phyloP scores from a whole-genome alignment of 768 basidiomycete species.

The Chiua virens region DNA sequence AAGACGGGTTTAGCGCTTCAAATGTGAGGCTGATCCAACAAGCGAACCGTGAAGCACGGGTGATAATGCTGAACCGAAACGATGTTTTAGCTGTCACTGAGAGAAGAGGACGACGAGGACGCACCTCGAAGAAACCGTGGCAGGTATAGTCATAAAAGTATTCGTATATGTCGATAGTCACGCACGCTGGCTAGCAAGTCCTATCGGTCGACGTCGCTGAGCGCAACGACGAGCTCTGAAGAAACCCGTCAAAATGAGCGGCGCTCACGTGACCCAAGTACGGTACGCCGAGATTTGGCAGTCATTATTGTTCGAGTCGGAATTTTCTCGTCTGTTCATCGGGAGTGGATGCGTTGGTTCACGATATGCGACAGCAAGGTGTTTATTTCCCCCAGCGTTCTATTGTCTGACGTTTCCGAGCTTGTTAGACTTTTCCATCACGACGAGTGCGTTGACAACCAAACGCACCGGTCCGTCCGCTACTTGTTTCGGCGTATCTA shows the following conservation, averaged over 20 bases:
- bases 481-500: background rate
- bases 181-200: background rate
- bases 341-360: too few species aligned
- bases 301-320: too few species aligned
- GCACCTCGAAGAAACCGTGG: slow-evolving; percentile 9
- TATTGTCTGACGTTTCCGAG: too few species aligned
- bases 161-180: background rate
- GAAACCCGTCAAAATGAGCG: slow-evolving; percentile 11
- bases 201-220: slow-evolving; percentile 2
- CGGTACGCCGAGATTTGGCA: too few species aligned
- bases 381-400: background rate
- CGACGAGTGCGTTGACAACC: slow-evolving; percentile 22
- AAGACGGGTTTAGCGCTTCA: slow-evolving; percentile 6
- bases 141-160: background rate
- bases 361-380: too few species aligned
- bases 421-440: background rate
- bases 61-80: background rate
- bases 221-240: slow-evolving; percentile 11
- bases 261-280: slow-evolving; percentile 17
- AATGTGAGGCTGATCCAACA: slow-evolving; percentile 2
- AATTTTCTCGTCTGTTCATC: too few species aligned
- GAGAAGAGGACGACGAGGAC: background rate
- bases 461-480: background rate
- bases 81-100: background rate
- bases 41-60: slow-evolving; percentile 1